phyloP scores from a whole-genome alignment of 2,329 filamentous ascomycete species.

The Fusarium vanettenii region DNA sequence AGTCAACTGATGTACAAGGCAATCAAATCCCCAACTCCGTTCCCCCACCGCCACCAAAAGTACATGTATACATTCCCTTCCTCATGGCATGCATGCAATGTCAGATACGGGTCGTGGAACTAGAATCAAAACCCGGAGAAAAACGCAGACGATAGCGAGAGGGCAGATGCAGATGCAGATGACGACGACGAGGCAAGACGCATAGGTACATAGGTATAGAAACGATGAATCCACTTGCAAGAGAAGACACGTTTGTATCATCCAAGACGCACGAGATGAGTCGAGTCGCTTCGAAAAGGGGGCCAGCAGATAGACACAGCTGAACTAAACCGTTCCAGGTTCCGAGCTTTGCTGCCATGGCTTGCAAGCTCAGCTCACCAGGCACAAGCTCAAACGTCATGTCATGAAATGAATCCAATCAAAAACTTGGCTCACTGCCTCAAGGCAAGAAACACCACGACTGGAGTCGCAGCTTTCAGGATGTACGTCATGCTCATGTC shows the following conservation, averaged over 20 bases:
- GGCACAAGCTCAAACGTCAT: conserved; percentile 13
- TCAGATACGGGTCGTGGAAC: conserved; percentile 20
- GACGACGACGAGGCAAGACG: conserved; percentile 1
- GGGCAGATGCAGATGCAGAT: conserved; percentile 9
- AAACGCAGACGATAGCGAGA: conserved; percentile 15
- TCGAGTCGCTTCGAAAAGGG: background rate
- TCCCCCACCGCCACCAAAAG: conserved; percentile 16
- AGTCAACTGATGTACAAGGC: conserved; percentile 33
- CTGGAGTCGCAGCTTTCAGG: conserved; percentile 35
- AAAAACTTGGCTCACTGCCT: conserved; percentile 31
- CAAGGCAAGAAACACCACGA: conserved; percentile 10
- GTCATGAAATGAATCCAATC: conserved; percentile 34
- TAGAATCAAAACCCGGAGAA: conserved; percentile 21
- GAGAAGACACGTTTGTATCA: conserved; percentile 30
- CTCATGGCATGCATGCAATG: conserved; percentile 32
- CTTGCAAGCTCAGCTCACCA: conserved; percentile 5
- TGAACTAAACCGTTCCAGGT: conserved; percentile 16
- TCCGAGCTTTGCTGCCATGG: conserved; percentile 2
- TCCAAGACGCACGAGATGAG: conserved; percentile 33
- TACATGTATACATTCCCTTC: conserved; percentile 29
- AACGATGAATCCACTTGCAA: conserved; percentile 37
- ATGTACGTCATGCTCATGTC: conserved; percentile 41
- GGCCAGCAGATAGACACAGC: conserved; percentile 19
- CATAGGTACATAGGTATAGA: conserved; percentile 33
- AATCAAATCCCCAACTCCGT: conserved; percentile 32